Base-by-base conservation (phyloP, 176 grass and related monocot species). In the Oryza meyeriana region DNA sequence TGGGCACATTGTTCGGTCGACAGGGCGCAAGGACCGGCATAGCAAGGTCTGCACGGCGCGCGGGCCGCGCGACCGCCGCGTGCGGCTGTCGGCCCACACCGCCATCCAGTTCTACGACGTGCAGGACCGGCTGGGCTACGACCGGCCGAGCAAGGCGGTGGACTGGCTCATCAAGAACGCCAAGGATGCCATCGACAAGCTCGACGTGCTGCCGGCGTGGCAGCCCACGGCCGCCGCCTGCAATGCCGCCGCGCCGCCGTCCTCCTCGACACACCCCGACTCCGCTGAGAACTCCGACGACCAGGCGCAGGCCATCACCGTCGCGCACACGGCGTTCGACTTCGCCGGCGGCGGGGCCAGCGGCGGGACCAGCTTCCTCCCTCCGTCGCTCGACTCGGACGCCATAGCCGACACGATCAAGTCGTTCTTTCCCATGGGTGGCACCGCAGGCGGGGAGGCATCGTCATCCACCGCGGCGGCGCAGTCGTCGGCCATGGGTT, bases 91-190 rank as follows among this genome's bases (percentile, higher is more conserved):
- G 45, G 95, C 95, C 2, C 95, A 93, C 86, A 98, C 95, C 6
- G 95, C 95, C 88, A 98, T 98, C 87, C 95, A 98, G 85, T 98
- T 94, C 90, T 98, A 98, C 64, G 95, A 98, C 64, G 95, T 98
- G 68, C 95, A 98, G 62, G 95, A 98, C 92, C 85, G 95, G 0
- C 92, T 98, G 0, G 95, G 95, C n/a, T 98, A 93, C 64, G 95
- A 98, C 88, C 92, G 95, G 11, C 95, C 95, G 25, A 98, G 95
- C 90, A 98, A 94, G 87, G 95, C 95, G 62, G 95, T 98, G 24
- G 95, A 98, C 44, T 98, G 95, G 95, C 92, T 98, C 85, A 98
- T 98, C 72, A 91, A 91, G 79, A 98, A 98, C 80, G 95, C 95
- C 40, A 94, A 98, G 74, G 90, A 89, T 75, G 88, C 90, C 75